phyloP scores from a whole-genome alignment of 495 filamentous ascomycete genomes.

The Penicillium psychrofluorescens region DNA sequence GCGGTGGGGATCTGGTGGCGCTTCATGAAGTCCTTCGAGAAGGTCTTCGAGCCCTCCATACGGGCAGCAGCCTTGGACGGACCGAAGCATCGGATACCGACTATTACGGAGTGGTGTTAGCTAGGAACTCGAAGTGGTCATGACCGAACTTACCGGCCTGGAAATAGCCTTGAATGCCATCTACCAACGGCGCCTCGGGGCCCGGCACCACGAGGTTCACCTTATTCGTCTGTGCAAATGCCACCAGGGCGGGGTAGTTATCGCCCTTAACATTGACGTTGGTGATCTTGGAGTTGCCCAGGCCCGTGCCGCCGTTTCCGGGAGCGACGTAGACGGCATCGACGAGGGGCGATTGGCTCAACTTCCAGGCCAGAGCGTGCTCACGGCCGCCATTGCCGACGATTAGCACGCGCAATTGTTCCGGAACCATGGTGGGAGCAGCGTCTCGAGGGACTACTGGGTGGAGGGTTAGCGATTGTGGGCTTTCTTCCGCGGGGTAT shows the following conservation, averaged over 20 bases:
- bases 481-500: constrained; percentile 20
- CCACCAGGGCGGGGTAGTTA: constrained; percentile 71
- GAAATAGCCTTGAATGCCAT: constrained; percentile 82
- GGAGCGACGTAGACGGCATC: constrained; percentile 43
- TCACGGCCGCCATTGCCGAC: constrained; percentile 92
- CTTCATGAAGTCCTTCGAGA: constrained; percentile 98
- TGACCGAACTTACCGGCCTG: constrained; percentile 38
- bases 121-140: not conserved
- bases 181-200: constrained; percentile 90
- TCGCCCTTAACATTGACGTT: constrained; percentile 67
- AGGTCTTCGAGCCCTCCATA: constrained; percentile 95
- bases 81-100: constrained; percentile 77
- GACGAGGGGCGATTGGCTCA: constrained; percentile 65
- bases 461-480: constrained; percentile 12
- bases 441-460: constrained; percentile 25
- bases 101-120: constrained; percentile 19
- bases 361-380: constrained; percentile 92
- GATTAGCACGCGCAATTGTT: constrained; percentile 61
- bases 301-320: constrained; percentile 87
- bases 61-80: constrained; percentile 77
- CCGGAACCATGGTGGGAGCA: constrained; percentile 33
- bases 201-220: constrained; percentile 87
- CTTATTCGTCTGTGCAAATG: constrained; percentile 60
- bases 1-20: constrained; percentile 86
- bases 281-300: constrained; percentile 55